Evolutionary conservation across 441 rosid genomes (phyloP), one percentile per base, ranked within the genome.

Genomic region (Eutrema salsugineum): DNA sequence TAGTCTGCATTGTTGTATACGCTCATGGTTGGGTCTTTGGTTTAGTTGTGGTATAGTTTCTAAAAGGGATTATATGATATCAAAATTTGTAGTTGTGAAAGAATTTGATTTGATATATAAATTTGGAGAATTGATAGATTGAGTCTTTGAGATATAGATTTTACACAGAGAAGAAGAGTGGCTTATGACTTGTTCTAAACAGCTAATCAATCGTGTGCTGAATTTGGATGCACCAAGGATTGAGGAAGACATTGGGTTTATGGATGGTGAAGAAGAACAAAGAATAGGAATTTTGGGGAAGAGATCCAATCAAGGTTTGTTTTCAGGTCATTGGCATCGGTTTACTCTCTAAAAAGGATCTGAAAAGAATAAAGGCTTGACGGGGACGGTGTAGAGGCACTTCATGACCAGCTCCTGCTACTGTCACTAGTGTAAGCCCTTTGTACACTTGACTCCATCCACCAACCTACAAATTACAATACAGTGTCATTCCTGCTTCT

Each of bases 361-460:
- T 81, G 88, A 94, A 94, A 73, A 94, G 89, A 79, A 91, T 83
- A 67, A 84, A 94, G 11, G 97, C 95, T 81, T 88, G 89, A 51
- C 96, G 87, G 3, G 99, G 97, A 22, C 89, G 88, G 66, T 76
- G 94, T 30, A 90, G 82, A 0, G 99, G 97, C 66, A 92, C 99
- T 77, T 87, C 96, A 43, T 94, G 98, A 43, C 99, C 99, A 24
- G 99, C 98, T 77, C 98, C 99, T 3, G 75, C 83, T 10, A 92
- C 88, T 30, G 98, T 86, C 2, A 92, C 96, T 17, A 92, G 70
- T 7, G 96, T 89, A 74, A 94, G 77, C 40, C 99, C 98, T 79
- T 79, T 66, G 79, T 92, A 94, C 24, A 79, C 89, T 86, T 94
- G 99, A 86, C 94, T 88, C 98, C 99, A 94, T 12, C 99, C 98